phyloP scores from a whole-genome alignment of 768 basidiomycete genomes.

The Daedaleopsis nitida region DNA sequence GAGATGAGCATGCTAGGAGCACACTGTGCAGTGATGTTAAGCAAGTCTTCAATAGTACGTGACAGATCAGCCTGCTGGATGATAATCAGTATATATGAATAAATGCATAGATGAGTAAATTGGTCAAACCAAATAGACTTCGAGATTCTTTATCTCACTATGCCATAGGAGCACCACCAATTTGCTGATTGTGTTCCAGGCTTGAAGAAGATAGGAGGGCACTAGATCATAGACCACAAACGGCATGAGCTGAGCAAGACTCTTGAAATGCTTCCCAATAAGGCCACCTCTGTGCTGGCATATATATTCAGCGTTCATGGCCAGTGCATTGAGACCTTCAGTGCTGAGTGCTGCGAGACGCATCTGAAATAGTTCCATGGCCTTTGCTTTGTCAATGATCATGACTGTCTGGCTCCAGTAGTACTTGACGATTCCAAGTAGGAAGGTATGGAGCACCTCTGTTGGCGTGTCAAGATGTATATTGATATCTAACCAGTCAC shows the following conservation, averaged over 20 bases:
- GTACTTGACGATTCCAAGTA: slow-evolving; percentile 10
- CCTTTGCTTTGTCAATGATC: background rate
- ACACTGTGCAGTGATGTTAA: background rate
- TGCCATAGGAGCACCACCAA: background rate
- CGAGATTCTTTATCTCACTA: background rate
- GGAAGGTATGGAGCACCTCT: slow-evolving; percentile 2
- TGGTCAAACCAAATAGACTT: background rate
- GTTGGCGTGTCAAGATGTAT: slow-evolving; percentile 2
- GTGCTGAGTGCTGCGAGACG: background rate
- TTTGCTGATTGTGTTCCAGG: background rate
- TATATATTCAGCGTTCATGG: slow-evolving; percentile 1
- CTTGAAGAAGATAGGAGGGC: background rate
- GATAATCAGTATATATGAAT: no score
- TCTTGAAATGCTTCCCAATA: slow-evolving; percentile 9
- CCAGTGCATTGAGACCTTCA: background rate
- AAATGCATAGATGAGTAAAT: background rate
- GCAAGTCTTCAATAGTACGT: background rate
- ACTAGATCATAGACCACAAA: slow-evolving; percentile 3
- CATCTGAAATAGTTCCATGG: background rate
- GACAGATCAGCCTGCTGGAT: background rate
- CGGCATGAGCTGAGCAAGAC: slow-evolving; percentile 2
- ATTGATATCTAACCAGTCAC: background rate
- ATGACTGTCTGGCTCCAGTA: slow-evolving; percentile 2
- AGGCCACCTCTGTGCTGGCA: background rate
- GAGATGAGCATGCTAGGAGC: background rate